Base-by-base conservation (phyloP, 208 protist genomes). In the Acanthamoeba culbertsoni region DNA sequence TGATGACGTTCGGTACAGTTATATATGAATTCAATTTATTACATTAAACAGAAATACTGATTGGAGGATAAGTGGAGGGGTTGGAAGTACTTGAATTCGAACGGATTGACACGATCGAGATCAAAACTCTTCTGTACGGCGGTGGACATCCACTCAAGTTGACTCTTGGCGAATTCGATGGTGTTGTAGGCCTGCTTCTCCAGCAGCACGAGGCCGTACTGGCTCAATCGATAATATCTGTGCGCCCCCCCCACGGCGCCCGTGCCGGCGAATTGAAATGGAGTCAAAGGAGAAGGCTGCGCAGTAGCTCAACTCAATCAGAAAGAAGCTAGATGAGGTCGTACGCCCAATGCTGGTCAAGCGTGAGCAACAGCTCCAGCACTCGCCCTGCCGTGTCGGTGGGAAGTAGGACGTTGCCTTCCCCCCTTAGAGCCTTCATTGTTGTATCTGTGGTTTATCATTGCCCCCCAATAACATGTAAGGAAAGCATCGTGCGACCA, bases 361-460 rank as follows among this genome's bases (percentile, higher is more conserved):
- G 94, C 7, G 93, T 53, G 14, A 98, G 79, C 48, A 96, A 35
- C 23, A 98, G 59, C 57, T 98, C 97, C 0, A 98, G 75, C 1
- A 96, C 82, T 45, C 97, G 91, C 8, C 95, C 95, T 7, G 98
- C 96, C 12, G 97, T 94, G 91, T 98, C 97, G 5, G 92, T 63
- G 12, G 98, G 97, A 35, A 98, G 63, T 8, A 98, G 75, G 4
- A 98, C 96, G 42, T 98, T 98, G 8, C 97, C 97, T 73, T 93
- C 97, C 12, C 75, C 53, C 14, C 94, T 48, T 18, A 98, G 42
- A 37, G 96, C 51, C 71, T 79, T 79, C 71, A 79, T 79, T 4
- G 71, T 79, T 14, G 65, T 89, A 65, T 68, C 26, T 73, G 40
- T 12, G 79, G n/a, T n/a, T n/a, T n/a, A n/a, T n/a, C n/a, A n/a